These are phyloP conservation scores for Chrysosporium queenslandicum DNA, from an alignment of 2,329 filamentous ascomycete genomes.

Conservation along the genomic window DNA sequence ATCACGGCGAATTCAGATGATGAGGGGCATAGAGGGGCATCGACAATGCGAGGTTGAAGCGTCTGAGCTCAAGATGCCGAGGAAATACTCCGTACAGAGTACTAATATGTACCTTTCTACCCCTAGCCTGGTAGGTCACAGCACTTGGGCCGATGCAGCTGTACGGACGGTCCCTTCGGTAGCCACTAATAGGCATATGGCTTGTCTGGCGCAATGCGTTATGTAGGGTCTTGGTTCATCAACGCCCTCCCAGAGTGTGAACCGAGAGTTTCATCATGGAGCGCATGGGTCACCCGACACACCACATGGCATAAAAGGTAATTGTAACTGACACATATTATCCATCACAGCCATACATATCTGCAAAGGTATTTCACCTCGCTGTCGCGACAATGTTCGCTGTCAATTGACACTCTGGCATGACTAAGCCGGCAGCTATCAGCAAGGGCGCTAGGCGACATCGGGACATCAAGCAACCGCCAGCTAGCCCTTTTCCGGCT, in stretches of 20 bases:
- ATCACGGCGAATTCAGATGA: not conserved
- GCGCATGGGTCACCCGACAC: not conserved
- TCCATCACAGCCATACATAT: not conserved
- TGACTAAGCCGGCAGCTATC: slow-evolving; percentile 3
- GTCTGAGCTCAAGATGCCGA: not conserved
- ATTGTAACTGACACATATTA: not conserved
- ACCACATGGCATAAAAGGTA: not conserved
- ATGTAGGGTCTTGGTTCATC: not conserved
- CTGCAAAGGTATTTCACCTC: not conserved
- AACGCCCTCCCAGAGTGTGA: not conserved
- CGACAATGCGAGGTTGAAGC: slow-evolving; percentile 1
- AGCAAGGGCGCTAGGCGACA: not conserved
- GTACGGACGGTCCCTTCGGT: not conserved
- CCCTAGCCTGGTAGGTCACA: not conserved
- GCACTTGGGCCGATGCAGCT: not conserved
- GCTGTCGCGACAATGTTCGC: not conserved
- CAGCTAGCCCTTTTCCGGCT: not conserved
- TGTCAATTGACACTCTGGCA: not conserved
- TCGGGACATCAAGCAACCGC: not conserved
- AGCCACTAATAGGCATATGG: not conserved
- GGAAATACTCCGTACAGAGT: not conserved
- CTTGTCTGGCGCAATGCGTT: not conserved
- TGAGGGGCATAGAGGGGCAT: slow-evolving; percentile 7
- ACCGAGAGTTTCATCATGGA: not conserved
- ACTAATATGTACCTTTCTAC: not conserved